phyloP scores from a whole-genome alignment of 2,329 filamentous ascomycete genomes.

The Diaporthe aspalathi region DNA sequence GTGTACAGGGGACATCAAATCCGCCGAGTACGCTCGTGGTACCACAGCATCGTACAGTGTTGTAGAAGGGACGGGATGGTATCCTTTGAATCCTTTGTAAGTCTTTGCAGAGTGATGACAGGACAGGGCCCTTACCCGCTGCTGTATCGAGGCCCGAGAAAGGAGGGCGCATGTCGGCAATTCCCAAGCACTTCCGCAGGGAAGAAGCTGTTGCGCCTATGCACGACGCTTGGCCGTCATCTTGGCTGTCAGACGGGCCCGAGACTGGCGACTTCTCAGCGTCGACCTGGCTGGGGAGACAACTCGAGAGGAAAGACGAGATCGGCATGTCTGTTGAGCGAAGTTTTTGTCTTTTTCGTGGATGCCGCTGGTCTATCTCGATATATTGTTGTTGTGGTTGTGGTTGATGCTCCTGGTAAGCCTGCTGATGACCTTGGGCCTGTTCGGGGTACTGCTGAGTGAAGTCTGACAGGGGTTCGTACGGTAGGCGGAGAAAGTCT shows the following conservation, averaged over 20 bases:
- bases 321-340: constrained; percentile 42
- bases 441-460: constrained; percentile 46
- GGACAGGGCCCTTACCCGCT: constrained; percentile 21
- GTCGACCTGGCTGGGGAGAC: background rate
- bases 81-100: constrained; percentile 29
- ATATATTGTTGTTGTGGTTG: constrained; percentile 13
- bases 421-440: constrained; percentile 46
- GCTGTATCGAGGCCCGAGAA: constrained; percentile 20
- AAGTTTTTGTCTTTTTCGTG: constrained; percentile 47
- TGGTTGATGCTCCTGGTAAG: constrained; percentile 33
- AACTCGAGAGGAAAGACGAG: constrained; percentile 15
- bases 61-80: constrained; percentile 22
- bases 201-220: constrained; percentile 20
- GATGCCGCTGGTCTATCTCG: constrained; percentile 37
- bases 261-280: constrained; percentile 26
- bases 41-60: constrained; percentile 24
- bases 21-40: constrained; percentile 29
- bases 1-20: constrained; percentile 24
- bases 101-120: background rate
- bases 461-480: constrained; percentile 41
- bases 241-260: constrained; percentile 30
- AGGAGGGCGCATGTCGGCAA: constrained; percentile 7
- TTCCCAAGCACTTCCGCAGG: constrained; percentile 20
- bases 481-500: constrained; percentile 3
- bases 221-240: constrained; percentile 2